phyloP scores from a whole-genome alignment of 2,329 filamentous ascomycete genomes.

The Colletotrichum falcatum region DNA sequence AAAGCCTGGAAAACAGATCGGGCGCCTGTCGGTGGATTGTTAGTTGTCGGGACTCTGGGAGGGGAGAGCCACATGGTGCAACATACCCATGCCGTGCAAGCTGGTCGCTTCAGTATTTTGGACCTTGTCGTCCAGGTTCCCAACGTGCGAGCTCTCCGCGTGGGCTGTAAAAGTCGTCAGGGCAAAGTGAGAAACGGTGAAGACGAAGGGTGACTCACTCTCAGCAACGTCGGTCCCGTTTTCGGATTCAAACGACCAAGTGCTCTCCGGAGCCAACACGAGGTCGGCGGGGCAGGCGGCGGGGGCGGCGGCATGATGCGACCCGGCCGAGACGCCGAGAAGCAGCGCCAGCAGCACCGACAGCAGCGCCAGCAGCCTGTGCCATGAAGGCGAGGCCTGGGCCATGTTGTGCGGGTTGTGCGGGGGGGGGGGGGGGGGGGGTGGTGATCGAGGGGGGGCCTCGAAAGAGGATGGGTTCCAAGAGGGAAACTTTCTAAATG shows the following conservation, averaged over 20 bases:
- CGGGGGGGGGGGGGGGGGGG: too few species aligned
- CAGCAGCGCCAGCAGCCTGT: conserved; percentile 38
- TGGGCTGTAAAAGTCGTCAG: conserved; percentile 16
- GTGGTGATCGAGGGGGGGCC: conserved; percentile 35
- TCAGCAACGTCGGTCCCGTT: conserved; percentile 38
- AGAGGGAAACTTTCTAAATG: conserved; percentile 15
- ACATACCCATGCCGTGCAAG: conserved; percentile 31
- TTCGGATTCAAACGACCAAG: conserved; percentile 27
- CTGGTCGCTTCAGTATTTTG: conserved; percentile 28
- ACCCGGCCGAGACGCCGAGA: conserved; percentile 31
- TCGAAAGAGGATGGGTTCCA: conserved; percentile 39
- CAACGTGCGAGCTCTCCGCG: conserved; percentile 34
- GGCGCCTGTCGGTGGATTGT: conserved; percentile 1
- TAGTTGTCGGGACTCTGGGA: too few species aligned
- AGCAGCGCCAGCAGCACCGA: conserved; percentile 39
- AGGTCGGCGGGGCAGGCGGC: conserved; percentile 25
- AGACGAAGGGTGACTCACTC: background rate
- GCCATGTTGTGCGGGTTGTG: conserved; percentile 22
- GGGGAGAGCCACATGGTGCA: fast-evolving
- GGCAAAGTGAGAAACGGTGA: fast-evolving
- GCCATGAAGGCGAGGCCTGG: conserved; percentile 39
- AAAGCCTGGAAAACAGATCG: conserved; percentile 26
- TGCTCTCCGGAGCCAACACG: conserved; percentile 24
- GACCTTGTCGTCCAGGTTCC: conserved; percentile 17
- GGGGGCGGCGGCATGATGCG: conserved; percentile 30